Percentiles rank a stretch among this genome's conserved stretches.
Evolutionary conservation across 148 eudicot genomes (phyloP).

Genomic region (Drosera capensis): DNA sequence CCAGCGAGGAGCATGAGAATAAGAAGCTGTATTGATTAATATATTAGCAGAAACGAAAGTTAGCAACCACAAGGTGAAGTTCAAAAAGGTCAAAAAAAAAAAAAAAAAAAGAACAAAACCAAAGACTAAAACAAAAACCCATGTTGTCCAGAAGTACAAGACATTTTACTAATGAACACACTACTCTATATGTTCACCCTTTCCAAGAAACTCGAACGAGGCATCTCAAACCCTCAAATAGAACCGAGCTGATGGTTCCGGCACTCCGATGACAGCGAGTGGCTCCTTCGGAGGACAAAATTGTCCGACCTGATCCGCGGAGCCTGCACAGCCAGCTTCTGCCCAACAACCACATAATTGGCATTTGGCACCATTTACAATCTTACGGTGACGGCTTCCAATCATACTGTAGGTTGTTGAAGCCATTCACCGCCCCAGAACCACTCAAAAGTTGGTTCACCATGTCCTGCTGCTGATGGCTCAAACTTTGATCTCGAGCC

Average conservation of each 20-base stretch:
- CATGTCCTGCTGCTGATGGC: conserved; percentile 14
- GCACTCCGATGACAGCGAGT: background rate
- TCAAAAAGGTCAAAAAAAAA: no score
- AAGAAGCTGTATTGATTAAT: conserved; percentile 1
- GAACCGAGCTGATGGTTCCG: background rate
- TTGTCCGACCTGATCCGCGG: background rate
- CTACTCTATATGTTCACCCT: background rate
- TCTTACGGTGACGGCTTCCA: conserved; percentile 9
- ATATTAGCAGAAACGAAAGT: background rate
- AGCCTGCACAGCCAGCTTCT: background rate
- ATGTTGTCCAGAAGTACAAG: no score
- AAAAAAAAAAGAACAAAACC: background rate
- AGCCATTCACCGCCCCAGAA: conserved; percentile 7
- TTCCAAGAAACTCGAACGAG: background rate
- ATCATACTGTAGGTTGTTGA: conserved; percentile 11
- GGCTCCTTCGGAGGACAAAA: background rate
- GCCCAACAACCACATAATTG: background rate
- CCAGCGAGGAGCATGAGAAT: no score
- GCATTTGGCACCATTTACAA: background rate
- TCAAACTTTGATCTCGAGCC: conserved; percentile 44
- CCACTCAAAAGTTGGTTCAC: conserved; percentile 8
- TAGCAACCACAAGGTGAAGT: no score
- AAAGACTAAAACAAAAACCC: background rate
- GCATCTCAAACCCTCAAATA: background rate
- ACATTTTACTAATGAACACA: background rate